Conservation (phyloP, 2,329 filamentous ascomycete species). For the Fusarium buharicum region DNA sequence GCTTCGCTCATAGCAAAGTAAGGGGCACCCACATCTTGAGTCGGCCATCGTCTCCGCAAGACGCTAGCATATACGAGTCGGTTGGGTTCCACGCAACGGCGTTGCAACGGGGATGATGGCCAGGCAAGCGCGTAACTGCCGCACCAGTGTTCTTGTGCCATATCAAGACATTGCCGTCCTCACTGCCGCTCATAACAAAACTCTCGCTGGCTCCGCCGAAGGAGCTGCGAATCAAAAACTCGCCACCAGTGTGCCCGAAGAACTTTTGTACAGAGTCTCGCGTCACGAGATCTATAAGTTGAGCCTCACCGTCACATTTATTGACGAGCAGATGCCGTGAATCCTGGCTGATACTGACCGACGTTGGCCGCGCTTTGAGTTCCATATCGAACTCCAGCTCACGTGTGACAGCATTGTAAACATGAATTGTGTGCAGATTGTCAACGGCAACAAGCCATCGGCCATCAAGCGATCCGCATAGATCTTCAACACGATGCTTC, state of each 20-base stretch:
- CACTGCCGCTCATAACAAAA: constrained; percentile 91
- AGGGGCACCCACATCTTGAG: constrained; percentile 79
- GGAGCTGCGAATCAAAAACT: constrained; percentile 81
- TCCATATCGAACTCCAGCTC: constrained; percentile 80
- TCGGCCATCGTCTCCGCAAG: constrained; percentile 86
- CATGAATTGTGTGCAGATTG: constrained; percentile 74
- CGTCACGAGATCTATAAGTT: constrained; percentile 80
- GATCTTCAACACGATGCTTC: constrained; percentile 81
- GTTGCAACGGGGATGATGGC: constrained; percentile 83
- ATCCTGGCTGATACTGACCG: constrained; percentile 82
- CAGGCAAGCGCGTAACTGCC: constrained; percentile 79
- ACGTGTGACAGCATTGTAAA: constrained; percentile 82
- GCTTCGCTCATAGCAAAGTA: background rate
- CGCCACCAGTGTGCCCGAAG: constrained; percentile 76
- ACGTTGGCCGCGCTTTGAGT: constrained; percentile 74
- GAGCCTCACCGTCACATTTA: constrained; percentile 78
- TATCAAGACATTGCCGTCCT: constrained; percentile 81
- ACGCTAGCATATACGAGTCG: constrained; percentile 86
- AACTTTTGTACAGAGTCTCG: constrained; percentile 79
- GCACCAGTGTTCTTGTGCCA: constrained; percentile 89
- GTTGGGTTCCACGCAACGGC: constrained; percentile 88
- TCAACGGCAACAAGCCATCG: constrained; percentile 83
- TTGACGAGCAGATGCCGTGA: constrained; percentile 86
- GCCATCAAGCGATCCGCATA: constrained; percentile 85
- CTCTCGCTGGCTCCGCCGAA: constrained; percentile 93